These are phyloP conservation scores for Saccharomycopsis guyanensis DNA, from an alignment of 805 yeast genomes.

Conservation along the genomic window DNA sequence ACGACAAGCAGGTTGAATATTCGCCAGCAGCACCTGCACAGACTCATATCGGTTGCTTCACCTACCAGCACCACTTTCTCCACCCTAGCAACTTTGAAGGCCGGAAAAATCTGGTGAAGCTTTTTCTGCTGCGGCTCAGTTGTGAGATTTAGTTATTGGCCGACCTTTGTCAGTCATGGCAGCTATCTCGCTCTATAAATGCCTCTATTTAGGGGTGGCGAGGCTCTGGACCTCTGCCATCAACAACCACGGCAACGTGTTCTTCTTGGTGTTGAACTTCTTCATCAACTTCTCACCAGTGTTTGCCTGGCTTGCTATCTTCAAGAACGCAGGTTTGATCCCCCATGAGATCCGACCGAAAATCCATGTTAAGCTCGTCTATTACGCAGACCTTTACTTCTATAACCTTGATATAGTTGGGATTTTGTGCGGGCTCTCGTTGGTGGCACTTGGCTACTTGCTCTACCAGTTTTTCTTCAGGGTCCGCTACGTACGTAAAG, in stretches of 20 bases:
- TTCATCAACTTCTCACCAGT: slow-evolving; percentile 44
- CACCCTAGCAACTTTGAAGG: too few relatives aligned
- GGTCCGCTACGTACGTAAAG: background rate
- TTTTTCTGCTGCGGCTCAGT: too few relatives aligned
- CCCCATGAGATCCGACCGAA: slow-evolving; percentile 48
- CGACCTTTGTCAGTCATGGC: too few relatives aligned
- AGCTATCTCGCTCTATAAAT: background rate
- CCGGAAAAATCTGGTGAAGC: too few relatives aligned
- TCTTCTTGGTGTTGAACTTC: slow-evolving; percentile 38
- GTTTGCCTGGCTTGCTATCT: slow-evolving; percentile 46
- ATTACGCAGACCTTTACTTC: slow-evolving; percentile 35
- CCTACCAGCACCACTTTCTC: too few relatives aligned
- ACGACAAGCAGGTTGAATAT: too few relatives aligned
- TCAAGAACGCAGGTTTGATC: slow-evolving; percentile 51
- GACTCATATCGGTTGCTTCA: too few relatives aligned
- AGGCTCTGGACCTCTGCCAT: slow-evolving; percentile 8
- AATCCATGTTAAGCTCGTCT: slow-evolving; percentile 42
- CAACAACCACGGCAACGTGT: slow-evolving; percentile 24
- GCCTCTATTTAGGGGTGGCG: slow-evolving; percentile 5
- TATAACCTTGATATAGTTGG: slow-evolving; percentile 25
- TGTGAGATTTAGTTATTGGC: too few relatives aligned
- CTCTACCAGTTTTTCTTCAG: slow-evolving; percentile 12
- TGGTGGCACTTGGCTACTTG: slow-evolving; percentile 6
- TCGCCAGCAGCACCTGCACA: too few relatives aligned
- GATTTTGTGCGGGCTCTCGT: slow-evolving; percentile 22